Evolutionary conservation across 306 rosid species (phyloP).

Genomic region (Quillaja saponaria): DNA sequence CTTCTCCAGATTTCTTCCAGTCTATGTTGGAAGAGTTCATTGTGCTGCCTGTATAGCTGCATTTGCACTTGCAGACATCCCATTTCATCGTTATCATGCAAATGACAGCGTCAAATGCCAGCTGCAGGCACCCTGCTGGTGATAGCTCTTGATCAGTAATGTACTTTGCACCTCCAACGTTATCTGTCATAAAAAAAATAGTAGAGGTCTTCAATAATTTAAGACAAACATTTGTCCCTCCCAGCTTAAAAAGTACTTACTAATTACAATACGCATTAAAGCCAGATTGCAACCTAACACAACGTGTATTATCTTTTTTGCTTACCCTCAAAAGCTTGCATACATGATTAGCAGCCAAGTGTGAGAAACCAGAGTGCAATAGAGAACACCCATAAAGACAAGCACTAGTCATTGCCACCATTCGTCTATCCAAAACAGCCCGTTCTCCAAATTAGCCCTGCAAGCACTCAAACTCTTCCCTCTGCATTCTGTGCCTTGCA

Average conservation of each 20-base stretch:
- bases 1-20: not conserved
- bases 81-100: slow-evolving; percentile 5
- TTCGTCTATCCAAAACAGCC: slow-evolving; percentile 32
- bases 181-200: not conserved
- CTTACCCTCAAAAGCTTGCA: slow-evolving; percentile 7
- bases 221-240: not conserved
- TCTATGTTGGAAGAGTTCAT: slow-evolving; percentile 16
- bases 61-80: slow-evolving; percentile 24
- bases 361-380: not conserved
- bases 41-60: slow-evolving; percentile 16
- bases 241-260: too few species aligned
- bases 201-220: not conserved
- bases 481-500: not conserved
- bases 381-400: slow-evolving; percentile 14
- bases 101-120: slow-evolving; percentile 1
- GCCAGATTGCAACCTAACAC: too few species aligned
- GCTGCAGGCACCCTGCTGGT: slow-evolving; percentile 28
- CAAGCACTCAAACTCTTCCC: not conserved
- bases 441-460: not conserved
- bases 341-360: not conserved
- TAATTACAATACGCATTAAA: too few species aligned
- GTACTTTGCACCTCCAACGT: slow-evolving; percentile 26
- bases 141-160: slow-evolving; percentile 33
- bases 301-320: not conserved
- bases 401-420: slow-evolving; percentile 31